Base-by-base conservation (phyloP, 345 rosid genomes). In the Sonneratia alba region DNA sequence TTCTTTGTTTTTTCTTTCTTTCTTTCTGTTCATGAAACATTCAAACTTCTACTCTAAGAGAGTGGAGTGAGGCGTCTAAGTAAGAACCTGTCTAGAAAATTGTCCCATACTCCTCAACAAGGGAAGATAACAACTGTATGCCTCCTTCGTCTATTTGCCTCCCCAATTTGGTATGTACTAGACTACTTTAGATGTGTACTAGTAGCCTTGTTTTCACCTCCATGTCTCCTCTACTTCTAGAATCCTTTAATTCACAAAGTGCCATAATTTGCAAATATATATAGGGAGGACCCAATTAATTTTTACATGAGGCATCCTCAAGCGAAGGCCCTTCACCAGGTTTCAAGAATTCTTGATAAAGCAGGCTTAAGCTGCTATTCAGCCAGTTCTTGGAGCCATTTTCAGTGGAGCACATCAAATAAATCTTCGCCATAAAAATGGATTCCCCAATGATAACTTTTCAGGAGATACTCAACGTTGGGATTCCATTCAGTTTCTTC, bases 401-500 rank as follows among this genome's bases (percentile, higher is more conserved):
- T n/a, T 24, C 66, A 62, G 15, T 0, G 10, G 14, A 22, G 16
- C 36, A 59, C 3, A 22, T 4, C 66, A 7, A 24, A 61, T 14
- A 61, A 11, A 3, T 62, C 66, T 27, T 62, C 13, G 38, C 38
- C 66, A 1, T 0, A 1, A 59, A 5, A 62, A 62, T 62, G 66
- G 14, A 24, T 62, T 62, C 27, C 14, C 18, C 32, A 13, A 34
- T 11, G 38, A 13, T 13, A 10, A 36, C 19, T 62, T 12, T 27
- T 27, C 66, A 62, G 37, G 66, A 62, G 37, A 10, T 37, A 36
- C 48, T 48, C 7, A 18, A 49, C n/a, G 22, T 72, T 43, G 72
- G 62, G 63, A n/a, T 42, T n/a, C 51, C 37, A n/a, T 36, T 55
- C n/a, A 37, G 71, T 36, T 49, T 53, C 38, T 57, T 79, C 72